Evolutionary conservation across 306 rosid species (phyloP).

Genomic region (Prunus padus): DNA sequence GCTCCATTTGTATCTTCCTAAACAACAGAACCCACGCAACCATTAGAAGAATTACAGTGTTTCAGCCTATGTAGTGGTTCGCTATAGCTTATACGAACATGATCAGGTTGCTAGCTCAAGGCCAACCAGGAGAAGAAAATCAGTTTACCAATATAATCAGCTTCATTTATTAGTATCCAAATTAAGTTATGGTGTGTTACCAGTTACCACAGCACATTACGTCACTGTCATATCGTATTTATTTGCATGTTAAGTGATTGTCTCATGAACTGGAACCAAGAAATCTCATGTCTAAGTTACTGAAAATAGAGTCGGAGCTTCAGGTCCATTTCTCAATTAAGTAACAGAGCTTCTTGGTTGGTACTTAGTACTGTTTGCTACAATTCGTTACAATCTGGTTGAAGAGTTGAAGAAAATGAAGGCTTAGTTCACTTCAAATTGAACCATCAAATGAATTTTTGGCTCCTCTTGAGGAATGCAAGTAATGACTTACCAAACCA

Average conservation of each 20-base stretch:
- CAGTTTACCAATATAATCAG: too few relatives aligned
- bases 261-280: background rate
- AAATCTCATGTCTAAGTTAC: background rate
- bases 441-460: background rate
- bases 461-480: background rate
- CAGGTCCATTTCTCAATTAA: background rate
- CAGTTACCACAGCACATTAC: too few relatives aligned
- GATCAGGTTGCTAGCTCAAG: too few relatives aligned
- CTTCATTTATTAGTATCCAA: too few relatives aligned
- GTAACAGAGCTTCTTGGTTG: background rate
- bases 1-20: constrained; percentile 75
- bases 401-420: too few relatives aligned
- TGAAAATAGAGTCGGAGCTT: background rate
- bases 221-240: background rate
- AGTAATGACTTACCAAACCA: background rate
- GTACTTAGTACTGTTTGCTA: background rate
- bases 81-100: too few relatives aligned
- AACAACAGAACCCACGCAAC: constrained; percentile 7
- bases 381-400: too few relatives aligned
- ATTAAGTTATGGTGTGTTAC: too few relatives aligned
- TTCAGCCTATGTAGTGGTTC: background rate
- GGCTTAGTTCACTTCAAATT: background rate
- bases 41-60: background rate
- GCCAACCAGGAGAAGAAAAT: too few relatives aligned
- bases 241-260: background rate